phyloP scores from a whole-genome alignment of 164 flowering plant genomes.

The Magnolia officinalis region DNA sequence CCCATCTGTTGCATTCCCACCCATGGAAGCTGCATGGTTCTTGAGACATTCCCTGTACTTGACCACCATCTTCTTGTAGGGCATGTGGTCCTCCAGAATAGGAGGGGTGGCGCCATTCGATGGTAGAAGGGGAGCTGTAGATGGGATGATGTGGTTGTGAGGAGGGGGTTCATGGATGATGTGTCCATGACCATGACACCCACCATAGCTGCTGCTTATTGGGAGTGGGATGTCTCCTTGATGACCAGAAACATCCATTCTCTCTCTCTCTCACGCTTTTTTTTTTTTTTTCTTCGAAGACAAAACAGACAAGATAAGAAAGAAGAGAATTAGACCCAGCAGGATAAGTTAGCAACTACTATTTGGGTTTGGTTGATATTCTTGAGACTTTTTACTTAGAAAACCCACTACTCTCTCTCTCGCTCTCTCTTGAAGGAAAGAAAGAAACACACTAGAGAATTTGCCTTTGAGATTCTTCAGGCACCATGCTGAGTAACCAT shows the following conservation, averaged over 20 bases:
- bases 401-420: background rate
- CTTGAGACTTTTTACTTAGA: background rate
- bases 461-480: background rate
- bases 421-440: constrained; percentile 19
- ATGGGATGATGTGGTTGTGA: constrained; percentile 35
- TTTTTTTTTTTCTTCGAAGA: background rate
- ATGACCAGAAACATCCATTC: constrained; percentile 48
- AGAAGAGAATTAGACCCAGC: background rate
- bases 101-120: constrained; percentile 23
- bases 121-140: constrained; percentile 19
- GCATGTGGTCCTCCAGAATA: constrained; percentile 13
- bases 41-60: constrained; percentile 76
- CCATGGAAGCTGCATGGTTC: constrained; percentile 91
- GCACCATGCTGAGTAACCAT: background rate
- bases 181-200: constrained; percentile 27
- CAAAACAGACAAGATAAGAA: background rate
- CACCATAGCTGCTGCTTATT: constrained; percentile 42
- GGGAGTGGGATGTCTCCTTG: constrained; percentile 63
- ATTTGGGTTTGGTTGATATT: too few species aligned
- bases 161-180: constrained; percentile 38
- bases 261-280: constrained; percentile 5
- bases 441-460: background rate
- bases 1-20: constrained; percentile 85
- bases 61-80: constrained; percentile 33
- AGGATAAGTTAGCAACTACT: background rate